Percentiles rank a stretch among this genome's conserved stretches.
Conservation (phyloP, 179 eudicot genomes). For the Beta lomatogona region DNA sequence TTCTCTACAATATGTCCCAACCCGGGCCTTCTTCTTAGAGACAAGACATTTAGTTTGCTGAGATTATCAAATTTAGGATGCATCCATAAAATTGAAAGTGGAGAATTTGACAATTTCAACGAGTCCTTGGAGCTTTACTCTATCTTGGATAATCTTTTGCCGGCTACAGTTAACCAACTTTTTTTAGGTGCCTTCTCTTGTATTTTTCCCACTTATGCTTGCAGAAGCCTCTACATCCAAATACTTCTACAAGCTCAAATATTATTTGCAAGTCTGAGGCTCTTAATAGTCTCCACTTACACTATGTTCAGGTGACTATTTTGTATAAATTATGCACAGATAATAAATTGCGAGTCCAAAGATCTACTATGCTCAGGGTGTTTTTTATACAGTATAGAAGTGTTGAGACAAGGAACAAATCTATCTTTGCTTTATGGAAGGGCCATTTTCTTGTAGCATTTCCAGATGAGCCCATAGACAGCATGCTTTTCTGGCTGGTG, state of each 20-base stretch:
- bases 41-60: not conserved
- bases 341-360: not conserved
- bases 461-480: not conserved
- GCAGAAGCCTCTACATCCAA: not conserved
- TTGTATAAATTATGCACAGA: not conserved
- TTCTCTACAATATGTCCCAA: not conserved
- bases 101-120: not conserved
- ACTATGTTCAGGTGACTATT: not conserved
- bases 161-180: not conserved
- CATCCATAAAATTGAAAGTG: not conserved
- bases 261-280: not conserved
- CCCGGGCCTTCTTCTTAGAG: not conserved
- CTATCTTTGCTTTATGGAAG: not conserved
- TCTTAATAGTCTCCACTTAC: not conserved
- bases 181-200: not conserved
- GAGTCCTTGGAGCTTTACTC: not conserved
- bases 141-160: not conserved
- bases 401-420: not conserved
- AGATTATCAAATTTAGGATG: not conserved
- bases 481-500: not conserved
- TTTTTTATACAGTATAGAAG: not conserved
- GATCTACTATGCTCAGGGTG: not conserved
- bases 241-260: not conserved
- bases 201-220: not conserved
- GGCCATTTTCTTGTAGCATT: not conserved